A percentile compares a stretch with the other conserved stretches of the same genome.
Evolutionary conservation across 75 land plant genomes (phyloP).

Genomic region (Sequoia sempervirens): DNA sequence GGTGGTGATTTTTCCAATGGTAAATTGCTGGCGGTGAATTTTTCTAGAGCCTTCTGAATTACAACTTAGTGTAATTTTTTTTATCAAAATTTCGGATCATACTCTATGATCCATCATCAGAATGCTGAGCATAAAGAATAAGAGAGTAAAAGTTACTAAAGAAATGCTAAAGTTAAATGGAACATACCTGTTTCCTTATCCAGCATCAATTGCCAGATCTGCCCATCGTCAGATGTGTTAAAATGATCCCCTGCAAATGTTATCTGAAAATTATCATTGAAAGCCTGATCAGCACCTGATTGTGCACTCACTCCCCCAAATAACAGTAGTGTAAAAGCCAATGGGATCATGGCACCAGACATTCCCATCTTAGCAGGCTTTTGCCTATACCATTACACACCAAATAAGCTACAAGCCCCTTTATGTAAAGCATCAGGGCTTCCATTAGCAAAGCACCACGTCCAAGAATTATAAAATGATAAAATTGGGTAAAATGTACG

Average conservation of each 20-base stretch:
- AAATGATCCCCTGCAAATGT: constrained; percentile 55
- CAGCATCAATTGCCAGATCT: constrained; percentile 51
- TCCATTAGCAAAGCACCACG: not conserved
- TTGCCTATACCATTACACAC: not conserved
- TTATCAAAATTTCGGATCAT: too few species aligned
- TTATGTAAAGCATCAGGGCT: not conserved
- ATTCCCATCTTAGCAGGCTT: not conserved
- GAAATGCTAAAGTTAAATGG: not conserved
- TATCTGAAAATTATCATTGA: constrained; percentile 48
- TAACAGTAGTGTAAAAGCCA: not conserved
- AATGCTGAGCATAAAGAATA: too few species aligned
- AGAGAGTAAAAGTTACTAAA: not conserved
- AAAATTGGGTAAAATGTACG: not conserved
- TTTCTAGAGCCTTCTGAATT: too few species aligned
- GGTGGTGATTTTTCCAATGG: too few species aligned
- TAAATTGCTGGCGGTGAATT: too few species aligned
- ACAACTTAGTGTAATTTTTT: too few species aligned
- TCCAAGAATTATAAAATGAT: not conserved
- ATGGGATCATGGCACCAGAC: not conserved
- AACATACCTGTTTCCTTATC: constrained; percentile 59
- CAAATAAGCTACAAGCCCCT: not conserved
- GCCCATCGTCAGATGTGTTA: constrained; percentile 58
- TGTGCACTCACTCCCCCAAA: not conserved
- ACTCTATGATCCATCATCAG: too few species aligned
- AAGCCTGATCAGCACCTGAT: constrained; percentile 14